Percentiles rank a stretch among this genome's conserved stretches.
phyloP scores from a whole-genome alignment of 768 basidiomycete species.

The Lyophyllum shimeji region DNA sequence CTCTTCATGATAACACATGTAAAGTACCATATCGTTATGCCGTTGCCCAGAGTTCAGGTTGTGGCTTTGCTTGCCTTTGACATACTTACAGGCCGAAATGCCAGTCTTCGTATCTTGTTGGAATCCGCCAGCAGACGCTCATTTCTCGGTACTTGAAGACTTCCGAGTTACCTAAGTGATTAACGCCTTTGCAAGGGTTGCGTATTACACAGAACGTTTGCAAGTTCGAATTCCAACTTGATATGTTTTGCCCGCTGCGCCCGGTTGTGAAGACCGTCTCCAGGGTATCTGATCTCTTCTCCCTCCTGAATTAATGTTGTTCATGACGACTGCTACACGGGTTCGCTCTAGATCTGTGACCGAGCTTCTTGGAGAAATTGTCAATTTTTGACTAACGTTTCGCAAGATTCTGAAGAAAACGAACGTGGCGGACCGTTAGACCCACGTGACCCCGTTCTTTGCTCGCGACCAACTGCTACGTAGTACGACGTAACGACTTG shows the following conservation, averaged over 20 bases:
- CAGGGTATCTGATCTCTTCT: background rate
- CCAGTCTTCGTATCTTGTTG: background rate
- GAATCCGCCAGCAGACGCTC: background rate
- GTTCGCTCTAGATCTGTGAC: background rate
- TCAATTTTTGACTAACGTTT: background rate
- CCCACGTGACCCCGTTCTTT: background rate
- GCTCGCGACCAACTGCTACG: background rate
- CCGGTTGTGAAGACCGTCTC: background rate
- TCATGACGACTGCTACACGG: background rate
- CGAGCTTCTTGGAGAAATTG: background rate
- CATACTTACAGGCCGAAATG: background rate
- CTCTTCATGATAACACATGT: conserved; percentile 17
- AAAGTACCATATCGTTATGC: conserved; percentile 8
- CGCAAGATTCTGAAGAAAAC: background rate
- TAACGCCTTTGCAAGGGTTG: background rate
- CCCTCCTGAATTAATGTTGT: background rate
- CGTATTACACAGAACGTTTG: background rate
- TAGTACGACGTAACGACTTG: background rate
- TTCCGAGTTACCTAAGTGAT: background rate
- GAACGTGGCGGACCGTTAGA: background rate
- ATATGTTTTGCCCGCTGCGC: background rate
- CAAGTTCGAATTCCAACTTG: background rate
- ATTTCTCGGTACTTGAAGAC: background rate
- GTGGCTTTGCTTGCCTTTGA: background rate
- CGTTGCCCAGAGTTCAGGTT: background rate